These are phyloP conservation scores for Cladosporium sp. DNA, from an alignment of 2,329 filamentous ascomycete species.

Conservation along the genomic window DNA sequence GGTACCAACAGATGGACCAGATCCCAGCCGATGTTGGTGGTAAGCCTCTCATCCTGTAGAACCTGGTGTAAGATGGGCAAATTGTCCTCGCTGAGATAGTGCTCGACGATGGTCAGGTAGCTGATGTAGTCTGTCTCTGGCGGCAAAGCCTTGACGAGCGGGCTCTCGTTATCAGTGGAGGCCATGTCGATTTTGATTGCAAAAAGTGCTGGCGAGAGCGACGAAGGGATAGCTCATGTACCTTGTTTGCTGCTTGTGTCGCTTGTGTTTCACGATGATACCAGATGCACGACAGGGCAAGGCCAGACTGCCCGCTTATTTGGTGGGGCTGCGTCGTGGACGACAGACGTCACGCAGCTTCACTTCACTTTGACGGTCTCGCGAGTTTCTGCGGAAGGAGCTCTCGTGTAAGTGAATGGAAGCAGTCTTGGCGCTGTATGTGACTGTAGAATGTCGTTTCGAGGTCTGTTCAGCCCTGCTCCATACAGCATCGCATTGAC, in stretches of 20 bases:
- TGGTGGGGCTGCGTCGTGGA: not conserved
- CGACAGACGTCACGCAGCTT: not conserved
- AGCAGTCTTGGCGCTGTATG: too few relatives aligned
- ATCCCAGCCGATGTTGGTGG: constrained; percentile 79
- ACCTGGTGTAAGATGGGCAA: constrained; percentile 66
- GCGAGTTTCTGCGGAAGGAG: too few relatives aligned
- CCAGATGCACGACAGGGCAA: not conserved
- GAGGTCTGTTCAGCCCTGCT: too few relatives aligned
- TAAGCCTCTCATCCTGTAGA: constrained; percentile 63
- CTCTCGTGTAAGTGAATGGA: too few relatives aligned
- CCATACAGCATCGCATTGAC: too few relatives aligned
- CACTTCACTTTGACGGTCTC: too few relatives aligned
- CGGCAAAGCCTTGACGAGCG: constrained; percentile 55
- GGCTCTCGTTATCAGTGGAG: constrained; percentile 35
- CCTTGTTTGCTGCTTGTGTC: not conserved
- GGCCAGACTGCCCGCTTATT: not conserved
- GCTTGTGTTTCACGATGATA: not conserved
- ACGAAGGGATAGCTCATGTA: not conserved
- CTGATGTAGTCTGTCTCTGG: constrained; percentile 66
- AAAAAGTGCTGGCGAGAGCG: not conserved
- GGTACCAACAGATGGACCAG: constrained; percentile 70
- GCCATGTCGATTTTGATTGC: not conserved
- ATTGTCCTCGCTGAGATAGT: constrained; percentile 63
- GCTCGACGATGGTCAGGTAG: constrained; percentile 74
- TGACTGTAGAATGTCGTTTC: too few relatives aligned